phyloP scores from a whole-genome alignment of 306 rosid genomes.

The Hippophae rhamnoides region DNA sequence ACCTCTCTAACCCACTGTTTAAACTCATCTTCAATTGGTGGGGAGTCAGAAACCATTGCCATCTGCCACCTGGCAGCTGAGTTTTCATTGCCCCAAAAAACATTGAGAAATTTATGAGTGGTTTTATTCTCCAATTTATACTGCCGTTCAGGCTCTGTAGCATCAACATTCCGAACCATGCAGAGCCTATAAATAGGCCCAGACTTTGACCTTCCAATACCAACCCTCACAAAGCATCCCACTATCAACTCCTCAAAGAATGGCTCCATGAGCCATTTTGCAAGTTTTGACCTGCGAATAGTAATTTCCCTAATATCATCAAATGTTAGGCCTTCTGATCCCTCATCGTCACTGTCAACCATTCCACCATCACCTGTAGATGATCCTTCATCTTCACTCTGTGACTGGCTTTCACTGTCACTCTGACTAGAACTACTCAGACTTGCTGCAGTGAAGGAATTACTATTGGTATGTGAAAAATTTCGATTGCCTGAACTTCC shows the following conservation, averaged over 20 bases:
- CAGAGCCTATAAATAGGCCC: slow-evolving; percentile 81
- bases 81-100: slow-evolving; percentile 84
- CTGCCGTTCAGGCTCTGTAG: slow-evolving; percentile 62
- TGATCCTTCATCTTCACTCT: slow-evolving; percentile 65
- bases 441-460: slow-evolving; percentile 44
- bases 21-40: slow-evolving; percentile 72
- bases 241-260: slow-evolving; percentile 91
- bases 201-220: slow-evolving; percentile 78
- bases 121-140: slow-evolving; percentile 69
- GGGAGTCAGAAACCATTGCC: slow-evolving; percentile 88
- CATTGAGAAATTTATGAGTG: slow-evolving; percentile 76
- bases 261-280: slow-evolving; percentile 90
- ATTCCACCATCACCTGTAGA: slow-evolving; percentile 55
- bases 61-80: slow-evolving; percentile 98
- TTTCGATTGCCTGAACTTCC: slow-evolving; percentile 35
- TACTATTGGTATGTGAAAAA: slow-evolving; percentile 44
- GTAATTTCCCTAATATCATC: slow-evolving; percentile 81
- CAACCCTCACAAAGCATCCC: slow-evolving; percentile 95
- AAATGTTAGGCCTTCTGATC: slow-evolving; percentile 50
- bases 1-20: slow-evolving; percentile 87
- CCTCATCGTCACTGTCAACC: slow-evolving; percentile 75
- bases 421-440: slow-evolving; percentile 69
- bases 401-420: slow-evolving; percentile 69
- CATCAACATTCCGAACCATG: slow-evolving; percentile 83
- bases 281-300: slow-evolving; percentile 71